Evolutionary conservation across 306 rosid species (phyloP).

Genomic region (Notholithocarpus densiflorus): DNA sequence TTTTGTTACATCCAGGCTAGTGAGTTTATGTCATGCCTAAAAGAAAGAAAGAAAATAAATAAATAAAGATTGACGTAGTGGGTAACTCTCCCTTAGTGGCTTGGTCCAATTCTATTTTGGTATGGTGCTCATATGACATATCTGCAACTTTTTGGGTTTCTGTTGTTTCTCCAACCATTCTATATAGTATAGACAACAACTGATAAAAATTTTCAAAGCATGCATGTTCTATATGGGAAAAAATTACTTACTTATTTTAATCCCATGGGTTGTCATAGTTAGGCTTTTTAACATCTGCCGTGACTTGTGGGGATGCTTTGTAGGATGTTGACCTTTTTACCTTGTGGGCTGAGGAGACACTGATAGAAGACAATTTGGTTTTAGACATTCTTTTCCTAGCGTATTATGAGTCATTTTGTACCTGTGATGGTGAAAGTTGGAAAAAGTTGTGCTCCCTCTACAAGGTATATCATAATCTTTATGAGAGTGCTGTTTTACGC

Average conservation of each 20-base stretch:
- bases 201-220: background rate
- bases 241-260: conserved; percentile 13
- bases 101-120: background rate
- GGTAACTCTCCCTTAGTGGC: background rate
- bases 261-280: background rate
- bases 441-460: conserved; percentile 58
- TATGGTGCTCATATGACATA: background rate
- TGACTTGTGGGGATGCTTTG: conserved; percentile 32
- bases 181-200: background rate
- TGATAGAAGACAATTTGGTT: conserved; percentile 84
- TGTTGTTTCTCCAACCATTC: background rate
- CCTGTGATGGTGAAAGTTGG: conserved; percentile 69
- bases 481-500: conserved; percentile 11
- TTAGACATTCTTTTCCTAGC: conserved; percentile 86
- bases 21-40: background rate
- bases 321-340: conserved; percentile 88
- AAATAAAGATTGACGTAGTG: background rate
- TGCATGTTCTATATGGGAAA: conserved; percentile 3
- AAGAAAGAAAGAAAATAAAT: background rate
- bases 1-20: conserved; percentile 3
- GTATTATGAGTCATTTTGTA: conserved; percentile 77
- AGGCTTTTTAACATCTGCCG: background rate
- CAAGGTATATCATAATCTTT: conserved; percentile 52
- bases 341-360: conserved; percentile 95
- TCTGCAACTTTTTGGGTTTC: background rate